Conservation (phyloP, 495 filamentous ascomycete species). For the Aspergillus panamensis region DNA sequence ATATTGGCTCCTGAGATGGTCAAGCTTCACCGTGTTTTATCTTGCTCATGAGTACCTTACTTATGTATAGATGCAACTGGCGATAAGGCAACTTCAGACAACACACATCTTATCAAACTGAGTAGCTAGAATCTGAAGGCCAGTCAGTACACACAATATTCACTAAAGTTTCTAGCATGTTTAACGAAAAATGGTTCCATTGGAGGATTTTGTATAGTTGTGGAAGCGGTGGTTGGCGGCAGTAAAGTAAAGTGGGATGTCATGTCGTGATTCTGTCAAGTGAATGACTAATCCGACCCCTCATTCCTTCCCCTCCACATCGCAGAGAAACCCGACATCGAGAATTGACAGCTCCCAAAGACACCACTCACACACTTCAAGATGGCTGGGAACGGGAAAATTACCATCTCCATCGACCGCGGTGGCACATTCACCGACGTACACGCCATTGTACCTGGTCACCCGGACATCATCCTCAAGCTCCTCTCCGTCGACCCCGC, state of each 20-base stretch:
- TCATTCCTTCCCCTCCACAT: not conserved
- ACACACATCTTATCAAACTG: too few species aligned
- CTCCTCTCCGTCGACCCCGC: slow-evolving; percentile 84
- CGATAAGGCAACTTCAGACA: too few species aligned
- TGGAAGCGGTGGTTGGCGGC: not conserved
- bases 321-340: too few species aligned
- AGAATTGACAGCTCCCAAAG: not conserved
- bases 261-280: not conserved
- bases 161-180: too few species aligned
- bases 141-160: too few species aligned
- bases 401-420: slow-evolving; percentile 42
- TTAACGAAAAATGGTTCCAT: too few species aligned
- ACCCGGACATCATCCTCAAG: slow-evolving; percentile 79
- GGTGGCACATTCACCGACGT: slow-evolving; percentile 68
- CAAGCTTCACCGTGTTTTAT: too few species aligned
- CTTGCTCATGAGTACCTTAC: too few species aligned
- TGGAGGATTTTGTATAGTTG: too few species aligned
- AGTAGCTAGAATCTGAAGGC: too few species aligned
- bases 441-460: slow-evolving; percentile 49
- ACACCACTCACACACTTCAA: not conserved
- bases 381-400: slow-evolving; percentile 10
- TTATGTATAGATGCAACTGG: too few species aligned
- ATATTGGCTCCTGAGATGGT: too few species aligned
- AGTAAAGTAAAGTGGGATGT: not conserved
- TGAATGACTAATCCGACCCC: not conserved